Evolutionary conservation across 2,329 filamentous ascomycete species (phyloP), one percentile per base, ranked within the genome.

Genomic region (Penicillium psychrosexuale): DNA sequence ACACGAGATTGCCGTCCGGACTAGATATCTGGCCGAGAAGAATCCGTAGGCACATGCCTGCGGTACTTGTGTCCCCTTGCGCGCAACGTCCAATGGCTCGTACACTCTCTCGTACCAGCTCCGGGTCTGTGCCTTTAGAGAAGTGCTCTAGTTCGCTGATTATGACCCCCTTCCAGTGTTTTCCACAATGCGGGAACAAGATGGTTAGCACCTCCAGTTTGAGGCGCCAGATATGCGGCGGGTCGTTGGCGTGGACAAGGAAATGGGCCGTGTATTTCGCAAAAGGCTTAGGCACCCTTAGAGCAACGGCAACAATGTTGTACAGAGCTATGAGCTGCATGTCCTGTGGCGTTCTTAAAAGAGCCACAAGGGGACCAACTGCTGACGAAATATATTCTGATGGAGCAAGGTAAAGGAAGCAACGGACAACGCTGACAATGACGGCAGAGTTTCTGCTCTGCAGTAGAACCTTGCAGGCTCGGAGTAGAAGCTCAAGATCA

Each of bases 61-160:
- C 88, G 9, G 89, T 90, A 15, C 78, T 76, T 0, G 81, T 75
- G 64, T 92, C 87, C 7, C 83, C 86, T 70, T 96, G 92, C 5
- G 94, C 93, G 72, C 94, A 99, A 37, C 94, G 84, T 1, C 94
- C 94, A 63, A 99, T 96, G 6, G 94, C 93, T 24, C 91, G 84
- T 4, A 99, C 93, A 36, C 91, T 90, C 70, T 97, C 93, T 27
- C 89, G 86, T 30, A 97, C 90, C 11, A 97, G 80, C 1, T 85
- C 82, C 58, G 88, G 85, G 69, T 96, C 87, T 12, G 84, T 76
- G 72, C 80, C 86, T 56, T 87, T 84, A 0, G 90, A 91, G 72
- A 97, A 97, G 75, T 97, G 93, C 67, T 96, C 92, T 6, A 99
- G 81, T 70, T 99, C 94, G 61, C 89, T 92, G 47, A 99, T 81